Base-by-base conservation (phyloP, 2,329 filamentous ascomycete genomes). In the Alternaria consortialis region DNA sequence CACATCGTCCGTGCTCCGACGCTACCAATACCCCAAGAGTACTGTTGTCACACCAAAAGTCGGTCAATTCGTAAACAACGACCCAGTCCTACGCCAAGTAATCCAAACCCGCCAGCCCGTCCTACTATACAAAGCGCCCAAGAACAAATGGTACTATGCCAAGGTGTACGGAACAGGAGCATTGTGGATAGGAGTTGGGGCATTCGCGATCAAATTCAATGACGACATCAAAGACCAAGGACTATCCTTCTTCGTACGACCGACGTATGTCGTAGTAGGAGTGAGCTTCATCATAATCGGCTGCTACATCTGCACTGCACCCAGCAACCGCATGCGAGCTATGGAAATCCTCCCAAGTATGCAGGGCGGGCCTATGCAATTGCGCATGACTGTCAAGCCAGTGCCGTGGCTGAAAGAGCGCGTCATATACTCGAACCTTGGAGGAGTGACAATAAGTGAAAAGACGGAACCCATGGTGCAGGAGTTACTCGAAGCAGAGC, bases 41-140 rank as follows among this genome's bases (percentile, higher is more conserved):
- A 52, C 53, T 12, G 47, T 56, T 11, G 34, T 59, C 39, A 55
- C 48, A 2, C 44, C 39, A 2, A 66, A 55, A 32, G 60, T 60
- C 4, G 65, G 58, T 51, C 34, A 59, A 13, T 71, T 71, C 54
- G 46, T 70, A n/a, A 68, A 56, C 55, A 64, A 61, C 51, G 75
- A 79, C 55, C 74, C 75, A 2, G 73, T 77, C n/a, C 64, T 79
- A 20, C 75, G 75, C 31, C 67, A 70, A 43, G 72, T 78, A 7
- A 58, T 67, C 6, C 64, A 73, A 52, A 74, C 72, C 31, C 63
- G 69, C n/a, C 65, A 72, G 51, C 74, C 76, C 4, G 69, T 77
- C 13, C 61, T 77, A 1, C 59, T 79, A n/a, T 79, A 78, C 66
- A 63, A 72, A 50, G 74, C 71, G 17, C 74, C 74, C 1, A 61